phyloP scores from a whole-genome alignment of 2,329 filamentous ascomycete species.

The Talaromyces marneffei region DNA sequence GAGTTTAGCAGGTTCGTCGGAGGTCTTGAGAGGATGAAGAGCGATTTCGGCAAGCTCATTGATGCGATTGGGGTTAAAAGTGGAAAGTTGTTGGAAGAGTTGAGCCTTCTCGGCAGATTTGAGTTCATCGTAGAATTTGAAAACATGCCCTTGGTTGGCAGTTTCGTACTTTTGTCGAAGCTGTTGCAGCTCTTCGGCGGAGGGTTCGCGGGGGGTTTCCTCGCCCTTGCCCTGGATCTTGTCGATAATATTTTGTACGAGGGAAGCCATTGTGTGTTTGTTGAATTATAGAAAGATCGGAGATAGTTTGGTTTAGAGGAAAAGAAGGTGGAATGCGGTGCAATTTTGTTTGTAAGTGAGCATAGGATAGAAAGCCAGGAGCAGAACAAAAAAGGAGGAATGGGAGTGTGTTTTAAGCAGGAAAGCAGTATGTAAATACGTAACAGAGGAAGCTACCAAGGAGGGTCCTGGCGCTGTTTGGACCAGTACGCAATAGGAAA shows the following conservation, averaged over 20 bases:
- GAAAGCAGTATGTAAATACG: constrained; percentile 1
- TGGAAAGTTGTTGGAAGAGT: constrained; percentile 74
- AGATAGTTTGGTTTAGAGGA: background rate
- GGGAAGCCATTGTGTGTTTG: constrained; percentile 29
- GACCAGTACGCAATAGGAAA: background rate
- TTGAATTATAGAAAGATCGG: background rate
- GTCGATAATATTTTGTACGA: constrained; percentile 44
- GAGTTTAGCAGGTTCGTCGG: constrained; percentile 53
- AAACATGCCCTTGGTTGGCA: constrained; percentile 74
- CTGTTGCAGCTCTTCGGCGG: constrained; percentile 59
- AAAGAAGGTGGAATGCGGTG: background rate
- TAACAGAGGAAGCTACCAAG: background rate
- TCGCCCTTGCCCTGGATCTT: constrained; percentile 41
- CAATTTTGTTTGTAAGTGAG: background rate
- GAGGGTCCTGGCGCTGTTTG: background rate
- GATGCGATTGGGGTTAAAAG: constrained; percentile 79
- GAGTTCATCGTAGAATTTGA: constrained; percentile 81
- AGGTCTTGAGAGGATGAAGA: constrained; percentile 65
- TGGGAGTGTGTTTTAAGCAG: background rate
- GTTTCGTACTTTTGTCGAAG: constrained; percentile 68
- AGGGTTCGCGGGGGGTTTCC: constrained; percentile 45
- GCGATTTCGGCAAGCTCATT: constrained; percentile 79
- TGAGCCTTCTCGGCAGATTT: constrained; percentile 64
- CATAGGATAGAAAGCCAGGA: background rate
- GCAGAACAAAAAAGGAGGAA: background rate